Evolutionary conservation across 2,329 filamentous ascomycete species (phyloP).

Genomic region (Xylaria sp.): DNA sequence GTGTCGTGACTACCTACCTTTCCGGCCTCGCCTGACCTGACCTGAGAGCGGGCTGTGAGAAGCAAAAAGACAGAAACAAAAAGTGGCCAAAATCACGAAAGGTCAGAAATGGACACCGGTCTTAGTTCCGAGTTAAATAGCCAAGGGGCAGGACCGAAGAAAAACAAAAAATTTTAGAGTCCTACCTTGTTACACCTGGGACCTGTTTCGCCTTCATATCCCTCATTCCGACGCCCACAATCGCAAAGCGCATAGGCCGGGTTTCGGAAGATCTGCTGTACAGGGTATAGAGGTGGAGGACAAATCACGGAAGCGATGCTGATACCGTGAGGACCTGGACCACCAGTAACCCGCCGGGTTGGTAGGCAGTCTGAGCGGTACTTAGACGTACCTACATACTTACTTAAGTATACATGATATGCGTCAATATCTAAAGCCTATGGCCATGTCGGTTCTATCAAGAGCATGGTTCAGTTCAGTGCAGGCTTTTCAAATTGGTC

Average conservation of each 20-base stretch:
- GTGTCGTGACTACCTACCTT: neutral
- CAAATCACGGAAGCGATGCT: neutral
- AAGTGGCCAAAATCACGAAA: neutral
- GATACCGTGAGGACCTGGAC: neutral
- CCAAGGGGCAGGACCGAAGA: slow-evolving; percentile 16
- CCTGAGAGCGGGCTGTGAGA: neutral
- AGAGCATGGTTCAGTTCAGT: neutral
- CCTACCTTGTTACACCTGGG: slow-evolving; percentile 17
- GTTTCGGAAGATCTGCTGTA: slow-evolving; percentile 24
- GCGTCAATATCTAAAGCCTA: neutral
- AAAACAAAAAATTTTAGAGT: neutral
- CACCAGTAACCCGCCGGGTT: neutral
- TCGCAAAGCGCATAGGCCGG: slow-evolving; percentile 10
- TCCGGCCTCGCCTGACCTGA: neutral
- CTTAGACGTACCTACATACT: neutral
- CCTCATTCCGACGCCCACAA: slow-evolving; percentile 21
- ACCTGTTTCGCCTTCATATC: slow-evolving; percentile 25
- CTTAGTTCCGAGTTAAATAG: neutral
- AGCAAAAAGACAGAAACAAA: neutral
- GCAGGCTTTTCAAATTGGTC: neutral
- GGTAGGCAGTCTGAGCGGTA: neutral
- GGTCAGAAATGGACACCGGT: neutral
- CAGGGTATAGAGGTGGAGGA: neutral
- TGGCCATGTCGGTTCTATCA: neutral
- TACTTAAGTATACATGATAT: neutral